Evolutionary conservation across 306 rosid species (phyloP).

Genomic region (Begonia peltatifolia): DNA sequence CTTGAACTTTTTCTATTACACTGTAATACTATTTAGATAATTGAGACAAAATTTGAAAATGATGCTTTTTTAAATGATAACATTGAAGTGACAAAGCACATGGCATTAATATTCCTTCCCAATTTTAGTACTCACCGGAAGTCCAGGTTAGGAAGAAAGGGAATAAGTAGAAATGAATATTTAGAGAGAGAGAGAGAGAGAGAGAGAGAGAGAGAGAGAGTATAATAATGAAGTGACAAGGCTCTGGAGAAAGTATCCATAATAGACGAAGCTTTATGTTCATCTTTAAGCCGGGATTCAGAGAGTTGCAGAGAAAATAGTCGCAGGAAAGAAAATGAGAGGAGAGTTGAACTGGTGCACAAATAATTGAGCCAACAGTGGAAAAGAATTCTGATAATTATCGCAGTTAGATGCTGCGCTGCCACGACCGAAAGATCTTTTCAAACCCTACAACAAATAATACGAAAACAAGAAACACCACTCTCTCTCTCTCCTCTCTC

Average conservation of each 20-base stretch:
- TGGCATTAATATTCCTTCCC: too few species aligned
- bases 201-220: too few species aligned
- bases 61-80: too few species aligned
- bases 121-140: neutral
- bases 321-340: constrained; percentile 13
- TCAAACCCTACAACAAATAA: constrained; percentile 5
- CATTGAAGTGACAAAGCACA: too few species aligned
- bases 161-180: neutral
- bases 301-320: constrained; percentile 11
- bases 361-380: constrained; percentile 24
- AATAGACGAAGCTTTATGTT: constrained; percentile 10
- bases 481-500: too few species aligned
- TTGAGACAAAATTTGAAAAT: too few species aligned
- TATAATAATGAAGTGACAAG: constrained; percentile 14
- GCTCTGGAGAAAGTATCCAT: constrained; percentile 16
- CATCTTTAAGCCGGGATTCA: constrained; percentile 12
- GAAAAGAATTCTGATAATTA: constrained; percentile 10
- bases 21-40: too few species aligned
- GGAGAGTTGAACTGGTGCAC: constrained; percentile 12
- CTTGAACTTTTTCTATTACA: too few species aligned
- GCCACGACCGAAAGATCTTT: constrained; percentile 10
- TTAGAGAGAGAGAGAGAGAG: too few species aligned
- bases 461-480: neutral
- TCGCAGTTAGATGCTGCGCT: constrained; percentile 6
- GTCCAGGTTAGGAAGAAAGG: too few species aligned